Base-by-base conservation (phyloP, 2,329 filamentous ascomycete species). In the Xylaria sp. region DNA sequence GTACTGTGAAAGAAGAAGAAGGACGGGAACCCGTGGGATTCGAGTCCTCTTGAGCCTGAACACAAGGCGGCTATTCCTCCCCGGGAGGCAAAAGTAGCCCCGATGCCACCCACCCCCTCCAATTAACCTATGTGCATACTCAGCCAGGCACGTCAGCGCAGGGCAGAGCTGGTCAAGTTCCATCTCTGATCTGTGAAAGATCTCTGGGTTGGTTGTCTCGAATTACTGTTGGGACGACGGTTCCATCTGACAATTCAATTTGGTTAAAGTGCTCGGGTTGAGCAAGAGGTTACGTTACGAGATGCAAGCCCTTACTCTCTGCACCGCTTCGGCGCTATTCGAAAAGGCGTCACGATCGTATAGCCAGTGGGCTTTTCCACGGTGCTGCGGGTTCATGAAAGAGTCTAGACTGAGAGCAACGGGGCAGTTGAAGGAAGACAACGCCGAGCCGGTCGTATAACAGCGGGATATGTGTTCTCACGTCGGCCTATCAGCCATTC, bases 71-170 rank as follows among this genome's bases (percentile, higher is more conserved):
- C 34, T 44, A 52, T 54, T 24, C 41, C 46, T 45, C 45, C 24
- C 11, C 26, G 21, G 39, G 48, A 59, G 40, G 44, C 51, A 52
- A 56, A 48, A 48, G 61, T 62, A 60, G 51, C 55, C 60, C 53
- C 38, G 44, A 55, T 63, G 56, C 39, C 39, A 63, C 58, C 60
- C 51, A 50, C 55, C 52, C 54, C 52, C 49, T 53, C 40, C 17
- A 55, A 52, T 41, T 56, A 48, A 56, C 52, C 50, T 59, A n/a
- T n/a, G n/a, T n/a, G n/a, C n/a, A n/a, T n/a, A 58, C 29, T 53
- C 45, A 24, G 18, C 40, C 37, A 37, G 47, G 39, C 18, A 2
- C n/a, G 4, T 22, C 13, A 7, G 29, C 6, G 24, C 9, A 26
- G 24, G 29, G 11, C 29, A 13, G 9, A 7, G 9, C 5, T 34